A percentile compares a stretch with the other conserved stretches of the same genome.
These are phyloP conservation scores for Trifolium dubium DNA, from an alignment of 306 rosid genomes.

Conservation along the genomic window DNA sequence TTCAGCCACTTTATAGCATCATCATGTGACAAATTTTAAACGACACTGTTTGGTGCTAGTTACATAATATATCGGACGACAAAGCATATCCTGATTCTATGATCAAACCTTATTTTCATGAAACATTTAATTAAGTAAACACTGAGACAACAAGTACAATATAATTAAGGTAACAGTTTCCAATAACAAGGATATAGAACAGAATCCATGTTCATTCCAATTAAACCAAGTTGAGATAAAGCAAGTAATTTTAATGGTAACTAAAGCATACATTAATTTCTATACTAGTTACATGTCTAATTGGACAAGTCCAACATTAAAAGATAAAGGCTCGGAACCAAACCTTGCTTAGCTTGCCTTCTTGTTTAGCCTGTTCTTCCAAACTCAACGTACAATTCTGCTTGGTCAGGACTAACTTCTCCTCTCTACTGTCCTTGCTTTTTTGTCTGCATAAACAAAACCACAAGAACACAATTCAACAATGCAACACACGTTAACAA, in stretches of 20 bases:
- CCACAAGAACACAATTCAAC: too few relatives aligned
- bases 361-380: constrained; percentile 89
- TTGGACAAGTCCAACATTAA: background rate
- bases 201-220: constrained; percentile 17
- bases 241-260: background rate
- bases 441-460: constrained; percentile 62
- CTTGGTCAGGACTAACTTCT: constrained; percentile 87
- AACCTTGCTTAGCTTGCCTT: constrained; percentile 96
- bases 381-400: constrained; percentile 71
- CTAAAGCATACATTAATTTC: constrained; percentile 1
- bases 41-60: constrained; percentile 11
- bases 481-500: background rate
- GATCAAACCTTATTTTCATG: constrained; percentile 20
- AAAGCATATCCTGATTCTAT: background rate
- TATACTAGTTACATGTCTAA: constrained; percentile 12
- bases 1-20: constrained; percentile 28
- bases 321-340: constrained; percentile 20
- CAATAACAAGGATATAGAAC: too few relatives aligned
- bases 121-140: constrained; percentile 10
- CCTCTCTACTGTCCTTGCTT: constrained; percentile 90
- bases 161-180: too few relatives aligned
- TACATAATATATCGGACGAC: constrained; percentile 16
- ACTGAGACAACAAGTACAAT: background rate
- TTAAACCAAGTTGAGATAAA: constrained; percentile 23
- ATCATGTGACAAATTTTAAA: constrained; percentile 10